These are phyloP conservation scores for Leishmania gerbilli DNA, from an alignment of 208 protist species.

Conservation along the genomic window DNA sequence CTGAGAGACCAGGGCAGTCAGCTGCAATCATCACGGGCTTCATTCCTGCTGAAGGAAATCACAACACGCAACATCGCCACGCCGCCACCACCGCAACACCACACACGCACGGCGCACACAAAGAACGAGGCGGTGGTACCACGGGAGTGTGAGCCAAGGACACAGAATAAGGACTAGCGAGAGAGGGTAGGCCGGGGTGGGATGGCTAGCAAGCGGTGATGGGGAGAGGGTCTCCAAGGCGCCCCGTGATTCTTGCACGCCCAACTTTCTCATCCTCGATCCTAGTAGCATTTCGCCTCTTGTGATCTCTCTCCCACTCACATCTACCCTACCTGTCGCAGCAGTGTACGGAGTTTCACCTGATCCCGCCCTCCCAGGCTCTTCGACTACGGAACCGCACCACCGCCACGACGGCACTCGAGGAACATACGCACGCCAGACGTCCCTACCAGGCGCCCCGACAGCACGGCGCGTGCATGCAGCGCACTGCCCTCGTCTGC, in stretches of 20 bases:
- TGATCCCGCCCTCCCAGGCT: neutral
- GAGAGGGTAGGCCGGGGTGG: neutral
- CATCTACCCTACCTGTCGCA: no score
- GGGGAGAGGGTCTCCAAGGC: neutral
- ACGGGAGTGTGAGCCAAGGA: neutral
- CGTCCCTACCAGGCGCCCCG: conserved; percentile 70
- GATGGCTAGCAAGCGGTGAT: neutral
- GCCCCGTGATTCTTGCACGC: neutral
- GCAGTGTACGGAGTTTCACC: neutral
- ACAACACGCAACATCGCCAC: neutral
- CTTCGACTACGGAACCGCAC: neutral
- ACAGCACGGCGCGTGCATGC: conserved; percentile 81
- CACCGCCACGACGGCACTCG: conserved; percentile 38
- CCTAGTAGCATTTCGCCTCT: neutral
- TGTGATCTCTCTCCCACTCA: neutral
- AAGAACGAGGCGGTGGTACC: neutral
- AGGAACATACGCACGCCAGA: conserved; percentile 86
- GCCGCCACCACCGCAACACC: neutral
- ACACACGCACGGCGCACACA: neutral
- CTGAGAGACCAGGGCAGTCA: conserved; percentile 1
- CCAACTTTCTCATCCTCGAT: neutral
- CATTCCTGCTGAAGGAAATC: neutral
- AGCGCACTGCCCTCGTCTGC: conserved; percentile 82
- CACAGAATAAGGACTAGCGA: neutral
- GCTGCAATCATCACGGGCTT: neutral